Percentiles rank a stretch among this genome's conserved stretches.
Evolutionary conservation across 495 filamentous ascomycete genomes (phyloP).

Genomic region (Neurospora sp.): DNA sequence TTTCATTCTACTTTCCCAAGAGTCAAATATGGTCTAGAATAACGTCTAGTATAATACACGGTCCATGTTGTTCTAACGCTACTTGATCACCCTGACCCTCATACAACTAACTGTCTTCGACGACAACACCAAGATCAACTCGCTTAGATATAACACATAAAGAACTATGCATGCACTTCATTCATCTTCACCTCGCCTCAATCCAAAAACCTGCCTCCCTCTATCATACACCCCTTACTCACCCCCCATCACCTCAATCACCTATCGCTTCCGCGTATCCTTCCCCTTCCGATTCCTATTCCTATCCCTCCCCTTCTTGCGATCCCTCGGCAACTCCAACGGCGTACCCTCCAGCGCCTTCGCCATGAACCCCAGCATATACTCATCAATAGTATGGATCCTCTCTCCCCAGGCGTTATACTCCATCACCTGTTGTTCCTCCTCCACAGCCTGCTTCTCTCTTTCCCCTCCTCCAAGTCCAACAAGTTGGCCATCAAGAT

Average conservation of each 20-base stretch:
- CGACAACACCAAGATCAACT: not conserved
- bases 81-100: no score
- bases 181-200: not conserved
- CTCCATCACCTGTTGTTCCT: slow-evolving; percentile 37
- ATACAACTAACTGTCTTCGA: no score
- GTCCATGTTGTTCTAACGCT: no score
- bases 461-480: slow-evolving; percentile 6
- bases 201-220: not conserved
- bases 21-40: not conserved
- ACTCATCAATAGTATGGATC: slow-evolving; percentile 66
- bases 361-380: slow-evolving; percentile 70
- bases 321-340: slow-evolving; percentile 68
- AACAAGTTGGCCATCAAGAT: not conserved
- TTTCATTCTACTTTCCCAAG: not conserved
- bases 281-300: slow-evolving; percentile 9
- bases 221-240: not conserved
- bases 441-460: slow-evolving; percentile 5
- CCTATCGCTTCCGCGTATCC: slow-evolving; percentile 11
- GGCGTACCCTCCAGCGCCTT: slow-evolving; percentile 69
- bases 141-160: not conserved
- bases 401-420: slow-evolving; percentile 44
- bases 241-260: not conserved
- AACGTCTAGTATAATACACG: not conserved
- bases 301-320: slow-evolving; percentile 68
- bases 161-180: not conserved